These are phyloP conservation scores for Boletellus sp. DNA, from an alignment of 768 basidiomycete species.

Conservation along the genomic window DNA sequence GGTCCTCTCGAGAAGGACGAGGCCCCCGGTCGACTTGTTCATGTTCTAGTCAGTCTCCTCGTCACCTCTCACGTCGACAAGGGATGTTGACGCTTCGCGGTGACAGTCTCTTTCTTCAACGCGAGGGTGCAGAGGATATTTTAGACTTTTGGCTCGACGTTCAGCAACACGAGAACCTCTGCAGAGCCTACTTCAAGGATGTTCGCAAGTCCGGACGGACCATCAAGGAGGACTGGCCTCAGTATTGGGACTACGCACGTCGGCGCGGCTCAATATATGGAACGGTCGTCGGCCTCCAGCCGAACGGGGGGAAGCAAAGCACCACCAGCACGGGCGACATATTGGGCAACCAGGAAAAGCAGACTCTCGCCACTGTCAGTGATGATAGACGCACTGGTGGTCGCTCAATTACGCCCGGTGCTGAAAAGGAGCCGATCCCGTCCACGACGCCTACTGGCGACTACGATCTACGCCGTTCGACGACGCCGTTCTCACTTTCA, in stretches of 20 bases:
- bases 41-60: slow-evolving; percentile 87
- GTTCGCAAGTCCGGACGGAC: slow-evolving; percentile 90
- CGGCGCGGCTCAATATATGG: slow-evolving; percentile 91
- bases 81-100: slow-evolving; percentile 3
- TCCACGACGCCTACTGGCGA: slow-evolving; percentile 48
- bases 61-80: neutral
- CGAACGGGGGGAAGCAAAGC: slow-evolving; percentile 65
- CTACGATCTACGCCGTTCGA: slow-evolving; percentile 55
- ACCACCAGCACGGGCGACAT: slow-evolving; percentile 77
- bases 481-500: slow-evolving; percentile 76
- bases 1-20: slow-evolving; percentile 84
- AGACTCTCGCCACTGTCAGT: slow-evolving; percentile 45
- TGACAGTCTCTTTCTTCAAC: slow-evolving; percentile 85
- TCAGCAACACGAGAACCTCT: slow-evolving; percentile 98
- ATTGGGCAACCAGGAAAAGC: slow-evolving; percentile 67
- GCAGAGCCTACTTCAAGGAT: slow-evolving; percentile 98
- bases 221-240: slow-evolving; percentile 97
- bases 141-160: slow-evolving; percentile 99
- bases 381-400: slow-evolving; percentile 48
- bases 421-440: slow-evolving; percentile 37
- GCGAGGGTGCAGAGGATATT: slow-evolving; percentile 94
- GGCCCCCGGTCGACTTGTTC: slow-evolving; percentile 96
- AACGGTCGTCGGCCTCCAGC: slow-evolving; percentile 75
- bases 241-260: slow-evolving; percentile 94
- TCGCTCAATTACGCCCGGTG: slow-evolving; percentile 46